Percentiles rank a stretch among this genome's conserved stretches.
These are phyloP conservation scores for Pyracantha coccinea DNA, from an alignment of 331 rosid species.

Conservation along the genomic window DNA sequence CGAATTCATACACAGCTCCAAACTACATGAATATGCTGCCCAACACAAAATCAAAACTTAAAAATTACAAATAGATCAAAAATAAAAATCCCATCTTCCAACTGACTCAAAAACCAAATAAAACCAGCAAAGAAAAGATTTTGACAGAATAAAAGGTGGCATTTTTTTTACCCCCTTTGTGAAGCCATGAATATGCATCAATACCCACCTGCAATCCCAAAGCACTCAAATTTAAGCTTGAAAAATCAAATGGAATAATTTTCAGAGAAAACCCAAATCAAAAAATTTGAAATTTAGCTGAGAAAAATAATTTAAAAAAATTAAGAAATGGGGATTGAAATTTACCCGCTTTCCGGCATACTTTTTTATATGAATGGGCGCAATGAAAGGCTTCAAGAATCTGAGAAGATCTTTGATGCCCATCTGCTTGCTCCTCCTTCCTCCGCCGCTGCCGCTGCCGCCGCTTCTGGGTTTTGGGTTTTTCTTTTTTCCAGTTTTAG, in stretches of 20 bases:
- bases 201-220: slow-evolving; percentile 71
- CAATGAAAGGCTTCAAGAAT: slow-evolving; percentile 75
- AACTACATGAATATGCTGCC: slow-evolving; percentile 90
- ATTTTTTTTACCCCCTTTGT: slow-evolving; percentile 62
- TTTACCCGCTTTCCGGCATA: slow-evolving; percentile 82
- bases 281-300: background rate
- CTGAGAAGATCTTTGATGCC: slow-evolving; percentile 96
- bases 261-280: background rate
- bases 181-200: slow-evolving; percentile 98
- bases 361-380: slow-evolving; percentile 55
- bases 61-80: background rate
- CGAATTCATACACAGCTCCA: slow-evolving; percentile 79
- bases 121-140: background rate
- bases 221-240: background rate
- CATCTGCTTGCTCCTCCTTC: slow-evolving; percentile 25
- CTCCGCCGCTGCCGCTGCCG: too few relatives aligned
- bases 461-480: slow-evolving; percentile 21
- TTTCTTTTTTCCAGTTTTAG: background rate
- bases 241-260: background rate
- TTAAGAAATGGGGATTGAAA: background rate
- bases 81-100: background rate
- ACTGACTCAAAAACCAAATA: background rate
- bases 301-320: background rate
- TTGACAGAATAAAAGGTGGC: too few relatives aligned
- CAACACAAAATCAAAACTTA: background rate